Percentiles rank a stretch among this genome's conserved stretches.
Conservation (phyloP, 2,329 filamentous ascomycete species). For the Colletotrichum echinochloae region DNA sequence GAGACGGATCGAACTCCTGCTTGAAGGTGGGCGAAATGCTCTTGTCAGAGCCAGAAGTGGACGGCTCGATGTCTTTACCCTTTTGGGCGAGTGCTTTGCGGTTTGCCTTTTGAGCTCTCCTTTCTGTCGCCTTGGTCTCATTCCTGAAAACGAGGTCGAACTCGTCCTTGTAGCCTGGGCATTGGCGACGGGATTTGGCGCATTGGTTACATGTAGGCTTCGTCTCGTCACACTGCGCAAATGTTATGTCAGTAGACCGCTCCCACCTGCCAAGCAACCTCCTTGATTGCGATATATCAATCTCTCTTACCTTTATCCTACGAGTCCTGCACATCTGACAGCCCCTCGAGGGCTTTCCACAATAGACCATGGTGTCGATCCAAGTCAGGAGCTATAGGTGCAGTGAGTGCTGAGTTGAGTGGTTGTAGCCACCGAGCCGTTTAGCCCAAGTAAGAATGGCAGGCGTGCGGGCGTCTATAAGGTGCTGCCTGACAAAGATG, state of each 20-base stretch:
- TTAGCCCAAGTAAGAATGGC: not conserved
- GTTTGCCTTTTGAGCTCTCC: constrained; percentile 68
- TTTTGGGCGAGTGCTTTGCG: constrained; percentile 59
- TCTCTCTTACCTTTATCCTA: constrained; percentile 75
- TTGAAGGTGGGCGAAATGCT: constrained; percentile 42
- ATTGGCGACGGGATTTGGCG: constrained; percentile 71
- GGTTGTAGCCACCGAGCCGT: not conserved
- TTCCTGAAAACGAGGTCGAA: constrained; percentile 80
- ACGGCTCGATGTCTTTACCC: constrained; percentile 46
- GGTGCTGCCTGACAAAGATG: too few relatives aligned
- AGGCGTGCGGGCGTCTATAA: not conserved
- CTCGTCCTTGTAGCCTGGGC: constrained; percentile 77
- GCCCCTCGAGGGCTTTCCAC: constrained; percentile 74
- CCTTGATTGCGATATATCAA: not conserved
- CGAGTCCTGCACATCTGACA: constrained; percentile 81
- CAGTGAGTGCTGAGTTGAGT: constrained; percentile 50
- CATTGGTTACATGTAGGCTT: constrained; percentile 76
- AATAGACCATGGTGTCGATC: constrained; percentile 68
- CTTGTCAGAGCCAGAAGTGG: constrained; percentile 42
- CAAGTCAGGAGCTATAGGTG: not conserved
- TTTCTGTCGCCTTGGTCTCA: constrained; percentile 76
- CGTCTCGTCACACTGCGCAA: constrained; percentile 72
- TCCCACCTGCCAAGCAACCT: not conserved
- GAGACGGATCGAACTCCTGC: constrained; percentile 39
- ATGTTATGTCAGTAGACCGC: constrained; percentile 39